A percentile compares a stretch with the other conserved stretches of the same genome.
Conservation (phyloP, 176 grass and related monocot species). For the Sorghum bicolor region DNA sequence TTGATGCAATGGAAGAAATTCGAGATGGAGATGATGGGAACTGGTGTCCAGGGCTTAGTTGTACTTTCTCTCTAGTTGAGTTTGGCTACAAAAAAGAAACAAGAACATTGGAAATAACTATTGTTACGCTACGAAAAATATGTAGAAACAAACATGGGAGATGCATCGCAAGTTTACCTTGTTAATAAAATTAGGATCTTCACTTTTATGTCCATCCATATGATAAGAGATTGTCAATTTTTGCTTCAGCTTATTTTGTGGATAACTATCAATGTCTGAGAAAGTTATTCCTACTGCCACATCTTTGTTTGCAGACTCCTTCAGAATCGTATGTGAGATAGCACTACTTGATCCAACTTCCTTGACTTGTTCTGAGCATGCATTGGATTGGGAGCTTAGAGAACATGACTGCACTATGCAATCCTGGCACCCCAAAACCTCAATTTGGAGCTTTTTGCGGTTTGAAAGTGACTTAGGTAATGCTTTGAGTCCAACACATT, state of each 20-base stretch:
- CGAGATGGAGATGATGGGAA: not conserved
- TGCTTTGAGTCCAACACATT: conserved; percentile 28
- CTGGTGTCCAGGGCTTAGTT: not conserved
- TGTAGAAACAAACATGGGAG: not conserved
- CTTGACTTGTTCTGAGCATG: conserved; percentile 14
- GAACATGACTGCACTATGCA: conserved; percentile 22
- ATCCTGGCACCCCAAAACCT: conserved; percentile 42
- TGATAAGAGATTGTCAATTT: not conserved
- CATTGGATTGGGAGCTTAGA: conserved; percentile 6
- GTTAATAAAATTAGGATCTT: not conserved
- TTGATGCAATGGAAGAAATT: conserved; percentile 22
- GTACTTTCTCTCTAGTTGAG: not conserved
- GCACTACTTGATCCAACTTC: conserved; percentile 12
- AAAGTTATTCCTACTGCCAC: not conserved
- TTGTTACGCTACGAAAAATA: not conserved
- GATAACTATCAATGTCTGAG: not conserved
- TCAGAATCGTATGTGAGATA: conserved; percentile 15
- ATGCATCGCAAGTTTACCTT: conserved; percentile 11
- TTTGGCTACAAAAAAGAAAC: conserved; percentile 25
- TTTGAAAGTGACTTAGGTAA: conserved; percentile 15
- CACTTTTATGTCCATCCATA: not conserved
- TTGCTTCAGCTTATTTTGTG: not conserved
- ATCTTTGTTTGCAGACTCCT: not conserved
- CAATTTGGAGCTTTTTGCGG: conserved; percentile 27
- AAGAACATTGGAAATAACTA: not conserved